A percentile compares a stretch with the other conserved stretches of the same genome.
phyloP scores from a whole-genome alignment of 331 rosid species.

The Pyracantha coccinea region DNA sequence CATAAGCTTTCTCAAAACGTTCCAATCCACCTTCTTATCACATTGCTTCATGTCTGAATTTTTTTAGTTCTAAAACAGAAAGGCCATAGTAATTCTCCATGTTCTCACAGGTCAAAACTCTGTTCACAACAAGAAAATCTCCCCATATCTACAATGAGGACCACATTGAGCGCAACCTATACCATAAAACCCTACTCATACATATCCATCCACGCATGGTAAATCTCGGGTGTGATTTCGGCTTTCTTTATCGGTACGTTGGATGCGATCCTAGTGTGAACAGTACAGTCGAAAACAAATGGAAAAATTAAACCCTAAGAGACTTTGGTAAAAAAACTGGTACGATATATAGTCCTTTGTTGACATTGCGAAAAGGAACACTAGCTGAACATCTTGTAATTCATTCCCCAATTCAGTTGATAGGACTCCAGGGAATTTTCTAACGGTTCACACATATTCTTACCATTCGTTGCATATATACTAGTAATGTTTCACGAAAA shows the following conservation, averaged over 20 bases:
- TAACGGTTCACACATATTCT: not conserved
- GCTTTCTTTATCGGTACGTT: not conserved
- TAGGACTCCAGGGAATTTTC: not conserved
- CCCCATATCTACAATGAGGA: constrained; percentile 50
- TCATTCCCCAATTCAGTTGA: not conserved
- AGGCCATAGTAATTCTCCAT: constrained; percentile 8
- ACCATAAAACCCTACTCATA: constrained; percentile 11
- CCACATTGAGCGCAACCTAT: constrained; percentile 46
- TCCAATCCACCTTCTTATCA: constrained; percentile 6
- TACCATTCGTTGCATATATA: too few relatives aligned
- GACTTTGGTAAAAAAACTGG: not conserved
- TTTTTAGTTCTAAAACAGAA: constrained; percentile 19
- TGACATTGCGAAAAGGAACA: not conserved
- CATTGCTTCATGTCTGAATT: not conserved
- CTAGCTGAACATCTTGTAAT: not conserved
- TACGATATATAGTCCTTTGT: not conserved
- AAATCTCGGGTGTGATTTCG: not conserved
- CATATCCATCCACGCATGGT: not conserved
- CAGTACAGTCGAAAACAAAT: not conserved
- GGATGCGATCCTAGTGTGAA: not conserved
- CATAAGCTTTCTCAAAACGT: constrained; percentile 13
- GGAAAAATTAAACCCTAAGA: not conserved
- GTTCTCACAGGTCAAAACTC: constrained; percentile 28
- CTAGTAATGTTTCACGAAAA: constrained; percentile 1
- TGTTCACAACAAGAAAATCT: constrained; percentile 50